Evolutionary conservation across 2,329 filamentous ascomycete genomes (phyloP), one percentile per base, ranked within the genome.

Genomic region (Aspergillus sp.): DNA sequence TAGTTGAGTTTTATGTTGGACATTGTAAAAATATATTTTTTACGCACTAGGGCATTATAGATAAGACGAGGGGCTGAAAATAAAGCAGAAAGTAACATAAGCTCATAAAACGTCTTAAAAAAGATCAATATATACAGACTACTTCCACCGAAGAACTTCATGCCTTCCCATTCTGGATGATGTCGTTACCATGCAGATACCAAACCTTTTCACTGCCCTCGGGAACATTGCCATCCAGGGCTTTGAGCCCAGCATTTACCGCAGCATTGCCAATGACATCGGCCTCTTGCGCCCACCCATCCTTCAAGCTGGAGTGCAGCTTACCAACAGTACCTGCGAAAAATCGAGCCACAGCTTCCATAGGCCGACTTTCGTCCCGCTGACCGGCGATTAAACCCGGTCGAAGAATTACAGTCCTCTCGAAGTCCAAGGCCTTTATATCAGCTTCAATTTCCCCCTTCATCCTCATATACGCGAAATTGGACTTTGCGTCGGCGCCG

Each of bases 401-500:
- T 44, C 86, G 74, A 41, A 88, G 48, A 53, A 97, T 88, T 55
- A 96, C 83, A 4, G 87, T 88, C 63, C 89, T 85, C 49, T 93
- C 89, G 69, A 96, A 96, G 4, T 79, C 87, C 4, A 93, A 76
- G 42, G 76, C 83, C 71, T 85, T 84, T 58, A 96, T 83, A 15
- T 85, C 80, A 34, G 96, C 89, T 73, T 98, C 93, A 41, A 96
- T 85, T 66, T 95, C 90, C 22, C 85, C 86, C 80, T 97, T 97
- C 90, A 97, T 95, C 73, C 80, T 80, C 1, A 74, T 24, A 59
- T 89, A 90, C 0, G 78, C 72, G 5, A 88, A 70, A 1, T 66
- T 79, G 62, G 77, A 85, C 61, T 75, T 82, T 75, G 68, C 80
- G 76, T 71, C 84, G n/a, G 78, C 80, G 50, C 74, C 75, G 1